Evolutionary conservation across 1,139 yeast species (phyloP), one percentile per base, ranked within the genome.

Genomic region (Spencermartinsiella ligniputridi): DNA sequence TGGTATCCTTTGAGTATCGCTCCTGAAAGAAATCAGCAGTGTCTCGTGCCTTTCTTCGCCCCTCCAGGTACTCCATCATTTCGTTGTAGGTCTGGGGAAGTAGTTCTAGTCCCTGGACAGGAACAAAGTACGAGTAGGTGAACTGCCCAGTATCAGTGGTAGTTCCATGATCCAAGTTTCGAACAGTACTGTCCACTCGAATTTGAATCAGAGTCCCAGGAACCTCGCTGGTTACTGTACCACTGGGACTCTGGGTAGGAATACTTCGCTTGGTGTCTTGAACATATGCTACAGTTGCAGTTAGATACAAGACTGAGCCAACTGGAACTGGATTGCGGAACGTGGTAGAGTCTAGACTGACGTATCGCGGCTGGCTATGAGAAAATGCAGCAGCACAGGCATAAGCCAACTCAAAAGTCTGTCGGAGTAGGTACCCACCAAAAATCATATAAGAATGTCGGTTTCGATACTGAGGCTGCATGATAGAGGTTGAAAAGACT

Each of bases 391-490:
- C 95, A 11, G 96, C 87, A 15, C 94, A 81, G 66, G 95, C 85
- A 63, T 89, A 89, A 1, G 96, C 97, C 57, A 89, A 76, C 64
- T 89, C 97, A 64, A 89, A 89, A 3, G 96, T 80, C 67, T 88
- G 96, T 64, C 96, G 80, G 69, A 89, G 76, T 59, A 89, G 70
- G 60, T 89, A 89, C 21, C 97, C 97, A 54, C 97, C 97, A 63
- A 89, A 89, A 42, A 89, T 86, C 90, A 89, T 88, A 66, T 84
- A 86, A 9, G 95, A 85, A 62, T 89, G 96, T 62, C 96, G 78
- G 70, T 89, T 89, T 66, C 97, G 78, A 68, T 88, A 89, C 68
- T 89, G 97, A 1, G 97, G 97, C 68, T 89, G 97, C 94, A 89
- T 90, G 66, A 89, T 81, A 55, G 82, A 73, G 4, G 96, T 86